A percentile compares a stretch with the other conserved stretches of the same genome.
Evolutionary conservation across 2,329 filamentous ascomycete genomes (phyloP).

Genomic region (Fusarium armeniacum): DNA sequence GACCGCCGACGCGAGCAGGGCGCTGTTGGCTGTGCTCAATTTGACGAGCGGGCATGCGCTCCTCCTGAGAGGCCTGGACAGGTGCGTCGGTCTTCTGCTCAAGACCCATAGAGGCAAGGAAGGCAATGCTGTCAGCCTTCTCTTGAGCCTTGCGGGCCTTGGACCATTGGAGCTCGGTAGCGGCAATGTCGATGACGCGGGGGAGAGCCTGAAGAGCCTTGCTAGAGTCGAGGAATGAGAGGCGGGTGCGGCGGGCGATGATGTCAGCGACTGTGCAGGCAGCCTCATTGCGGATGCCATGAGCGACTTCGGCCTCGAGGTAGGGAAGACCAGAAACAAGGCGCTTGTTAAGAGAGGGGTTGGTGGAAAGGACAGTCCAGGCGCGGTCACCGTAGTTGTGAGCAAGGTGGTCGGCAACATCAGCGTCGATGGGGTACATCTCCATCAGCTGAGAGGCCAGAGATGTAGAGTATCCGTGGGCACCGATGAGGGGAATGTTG

Average conservation of each 20-base stretch:
- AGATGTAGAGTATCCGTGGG: slow-evolving; percentile 73
- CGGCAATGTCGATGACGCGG: slow-evolving; percentile 79
- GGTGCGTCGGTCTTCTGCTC: slow-evolving; percentile 40
- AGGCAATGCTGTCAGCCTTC: slow-evolving; percentile 67
- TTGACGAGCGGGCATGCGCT: slow-evolving; percentile 25
- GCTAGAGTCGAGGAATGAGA: slow-evolving; percentile 83
- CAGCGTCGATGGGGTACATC: slow-evolving; percentile 56
- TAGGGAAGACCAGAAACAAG: slow-evolving; percentile 78
- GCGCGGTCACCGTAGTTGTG: slow-evolving; percentile 68
- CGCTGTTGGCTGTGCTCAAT: slow-evolving; percentile 18
- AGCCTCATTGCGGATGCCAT: slow-evolving; percentile 79
- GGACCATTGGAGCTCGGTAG: slow-evolving; percentile 76
- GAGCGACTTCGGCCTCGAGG: slow-evolving; percentile 79
- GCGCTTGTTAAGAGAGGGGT: slow-evolving; percentile 67
- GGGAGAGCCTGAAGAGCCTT: slow-evolving; percentile 78
- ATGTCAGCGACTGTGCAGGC: slow-evolving; percentile 80
- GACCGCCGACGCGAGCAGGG: slow-evolving; percentile 27
- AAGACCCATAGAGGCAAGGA: slow-evolving; percentile 63
- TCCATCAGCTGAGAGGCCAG: slow-evolving; percentile 55
- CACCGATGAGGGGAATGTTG: slow-evolving; percentile 78
- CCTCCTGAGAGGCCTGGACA: slow-evolving; percentile 15
- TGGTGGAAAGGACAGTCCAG: slow-evolving; percentile 76
- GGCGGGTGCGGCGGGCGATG: slow-evolving; percentile 76
- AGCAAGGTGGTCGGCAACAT: slow-evolving; percentile 60
- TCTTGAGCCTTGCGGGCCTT: slow-evolving; percentile 67